Evolutionary conservation across 768 basidiomycete genomes (phyloP), one percentile per base, ranked within the genome.

Genomic region (Mycena metata): DNA sequence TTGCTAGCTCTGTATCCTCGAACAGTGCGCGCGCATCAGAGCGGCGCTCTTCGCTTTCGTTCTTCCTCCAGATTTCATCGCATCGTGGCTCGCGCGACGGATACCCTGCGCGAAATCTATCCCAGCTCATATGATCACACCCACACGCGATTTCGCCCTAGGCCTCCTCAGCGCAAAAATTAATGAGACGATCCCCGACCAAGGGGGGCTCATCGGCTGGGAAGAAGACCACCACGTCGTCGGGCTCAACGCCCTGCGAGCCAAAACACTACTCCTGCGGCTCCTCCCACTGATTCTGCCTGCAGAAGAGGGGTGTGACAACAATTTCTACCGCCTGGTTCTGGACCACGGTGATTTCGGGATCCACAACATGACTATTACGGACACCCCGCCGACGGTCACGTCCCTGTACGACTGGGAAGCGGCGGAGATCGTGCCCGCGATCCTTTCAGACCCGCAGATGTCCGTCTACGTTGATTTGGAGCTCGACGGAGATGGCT

Each of bases 321-420:
- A 30, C 0, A n/a, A 15, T 33, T 30, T 66, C 2, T 69, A 69
- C 33, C 69, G 69, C 9, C 35, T 69, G 21, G 69, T 70, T 9
- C 60, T 70, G 9, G 69, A 70, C 15, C 69, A 66, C 43, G 69
- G 64, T 8, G 69, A 69, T 30, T 70, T 61, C 43, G 69, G 69
- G 8, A 60, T 66, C 12, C 69, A 69, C 47, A 69, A 69, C 41
- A 65, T 69, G 64, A 49, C 59, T 5, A 66, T 69, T 19, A 57
- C 54, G 16, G 46, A 57, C 36, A 21, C 35, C 4, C 26, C 35
- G 9, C 26, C 46, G 3, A 13, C 30, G 2, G 59, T 69, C 41
- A 70, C 59, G 13, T 70, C 69, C 15, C 16, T 70, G 36, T 70
- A 66, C 26, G 69, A 70, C 50, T 70, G 69, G 69, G 69, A 70